Conservation (phyloP, 2,329 filamentous ascomycete species). For the Neoscytalidium dimidiatum region DNA sequence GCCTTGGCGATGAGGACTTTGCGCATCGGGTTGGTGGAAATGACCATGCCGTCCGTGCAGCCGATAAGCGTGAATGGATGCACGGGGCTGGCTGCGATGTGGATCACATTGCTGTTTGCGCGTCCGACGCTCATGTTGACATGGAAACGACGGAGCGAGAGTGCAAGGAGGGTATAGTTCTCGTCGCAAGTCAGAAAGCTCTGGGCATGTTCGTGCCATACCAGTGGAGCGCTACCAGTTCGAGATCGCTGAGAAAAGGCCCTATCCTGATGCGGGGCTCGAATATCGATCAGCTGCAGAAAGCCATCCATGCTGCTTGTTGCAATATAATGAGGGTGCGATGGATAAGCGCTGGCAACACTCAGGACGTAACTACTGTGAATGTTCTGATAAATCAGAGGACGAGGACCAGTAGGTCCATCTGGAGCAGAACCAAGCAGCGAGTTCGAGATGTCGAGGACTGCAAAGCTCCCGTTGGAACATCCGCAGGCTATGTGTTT, state of each 20-base stretch:
- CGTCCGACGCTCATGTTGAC: constrained; percentile 42
- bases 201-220: constrained; percentile 59
- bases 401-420: constrained; percentile 29
- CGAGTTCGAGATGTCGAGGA: constrained; percentile 51
- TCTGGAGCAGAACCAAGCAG: constrained; percentile 35
- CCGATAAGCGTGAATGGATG: constrained; percentile 59
- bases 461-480: constrained; percentile 57
- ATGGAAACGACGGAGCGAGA: constrained; percentile 56
- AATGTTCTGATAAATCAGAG: constrained; percentile 46
- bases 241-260: constrained; percentile 51
- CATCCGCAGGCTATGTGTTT: constrained; percentile 57
- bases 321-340: constrained; percentile 53
- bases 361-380: constrained; percentile 51
- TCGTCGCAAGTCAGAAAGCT: constrained; percentile 58
- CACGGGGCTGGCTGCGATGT: constrained; percentile 51
- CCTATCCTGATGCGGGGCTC: constrained; percentile 47
- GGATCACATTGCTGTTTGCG: constrained; percentile 39
- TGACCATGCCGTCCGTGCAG: constrained; percentile 53
- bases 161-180: constrained; percentile 51
- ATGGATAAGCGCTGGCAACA: constrained; percentile 55
- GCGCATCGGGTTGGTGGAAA: constrained; percentile 54
- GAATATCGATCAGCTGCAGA: constrained; percentile 56
- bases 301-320: constrained; percentile 58
- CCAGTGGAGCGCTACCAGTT: constrained; percentile 49
- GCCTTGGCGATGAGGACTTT: constrained; percentile 53